Percentiles rank a stretch among this genome's conserved stretches.
These are phyloP conservation scores for Brettanomyces bruxellensis DNA, from an alignment of 805 yeast genomes.

Conservation along the genomic window DNA sequence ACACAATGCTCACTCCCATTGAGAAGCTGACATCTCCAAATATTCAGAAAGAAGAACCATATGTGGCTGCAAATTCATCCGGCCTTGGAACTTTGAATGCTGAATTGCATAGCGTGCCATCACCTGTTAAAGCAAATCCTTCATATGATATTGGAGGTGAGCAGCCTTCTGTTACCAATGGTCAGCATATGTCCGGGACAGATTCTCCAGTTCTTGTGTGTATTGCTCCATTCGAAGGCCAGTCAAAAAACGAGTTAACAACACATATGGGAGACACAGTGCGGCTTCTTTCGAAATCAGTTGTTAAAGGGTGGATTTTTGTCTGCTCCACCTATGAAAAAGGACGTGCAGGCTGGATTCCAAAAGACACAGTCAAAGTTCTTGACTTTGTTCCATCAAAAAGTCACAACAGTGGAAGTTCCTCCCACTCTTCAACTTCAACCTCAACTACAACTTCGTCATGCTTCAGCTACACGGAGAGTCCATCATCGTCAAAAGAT, in stretches of 20 bases:
- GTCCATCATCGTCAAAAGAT: too few relatives aligned
- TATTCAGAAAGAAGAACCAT: too few relatives aligned
- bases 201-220: conserved; percentile 6
- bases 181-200: background rate
- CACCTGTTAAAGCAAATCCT: too few relatives aligned
- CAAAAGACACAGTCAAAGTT: conserved; percentile 30
- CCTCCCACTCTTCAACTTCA: conserved; percentile 1
- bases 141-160: too few relatives aligned
- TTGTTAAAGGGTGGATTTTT: conserved; percentile 42
- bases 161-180: background rate
- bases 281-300: conserved; percentile 37
- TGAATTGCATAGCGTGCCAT: background rate
- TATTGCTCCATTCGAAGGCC: conserved; percentile 5
- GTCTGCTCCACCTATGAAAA: conserved; percentile 46
- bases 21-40: background rate
- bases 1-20: conserved; percentile 5
- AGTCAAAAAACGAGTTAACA: conserved; percentile 30
- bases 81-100: background rate
- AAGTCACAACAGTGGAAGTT: background rate
- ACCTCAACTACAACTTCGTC: background rate
- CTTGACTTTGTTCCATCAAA: background rate
- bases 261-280: conserved; percentile 43
- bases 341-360: conserved; percentile 40
- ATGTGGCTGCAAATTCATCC: too few relatives aligned
- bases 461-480: too few relatives aligned